A percentile compares a stretch with the other conserved stretches of the same genome.
Evolutionary conservation across 345 rosid genomes (phyloP).

Genomic region (Linum tenue): DNA sequence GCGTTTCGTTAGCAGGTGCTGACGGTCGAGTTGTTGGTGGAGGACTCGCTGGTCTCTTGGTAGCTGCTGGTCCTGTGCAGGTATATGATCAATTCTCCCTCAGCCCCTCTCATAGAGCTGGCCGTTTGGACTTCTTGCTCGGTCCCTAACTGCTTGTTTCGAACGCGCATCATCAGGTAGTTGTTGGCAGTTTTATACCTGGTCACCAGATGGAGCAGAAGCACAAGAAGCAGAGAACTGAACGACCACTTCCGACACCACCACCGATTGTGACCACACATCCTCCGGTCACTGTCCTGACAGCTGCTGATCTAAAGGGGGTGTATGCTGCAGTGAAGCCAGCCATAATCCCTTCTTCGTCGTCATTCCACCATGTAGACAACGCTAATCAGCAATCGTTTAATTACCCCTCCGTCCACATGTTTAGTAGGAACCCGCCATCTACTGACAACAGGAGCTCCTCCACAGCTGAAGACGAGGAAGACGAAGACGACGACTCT

Average conservation of each 20-base stretch:
- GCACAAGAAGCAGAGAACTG: not conserved
- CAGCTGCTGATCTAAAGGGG: not conserved
- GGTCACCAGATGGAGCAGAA: not conserved
- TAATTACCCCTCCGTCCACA: not conserved
- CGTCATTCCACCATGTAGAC: not conserved
- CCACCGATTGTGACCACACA: not conserved
- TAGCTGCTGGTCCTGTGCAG: constrained; percentile 5
- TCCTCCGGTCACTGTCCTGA: not conserved
- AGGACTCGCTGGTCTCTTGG: constrained; percentile 1
- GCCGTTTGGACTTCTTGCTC: too few relatives aligned
- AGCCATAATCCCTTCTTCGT: not conserved
- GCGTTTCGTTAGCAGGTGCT: constrained; percentile 2
- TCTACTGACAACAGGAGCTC: constrained; percentile 30
- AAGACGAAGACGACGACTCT: constrained; percentile 23
- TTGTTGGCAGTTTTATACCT: not conserved
- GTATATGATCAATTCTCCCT: not conserved
- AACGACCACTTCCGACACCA: not conserved
- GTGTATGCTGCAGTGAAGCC: not conserved
- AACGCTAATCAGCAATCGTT: not conserved
- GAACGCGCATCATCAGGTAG: not conserved
- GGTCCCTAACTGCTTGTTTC: too few relatives aligned
- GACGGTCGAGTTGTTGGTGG: constrained; percentile 4
- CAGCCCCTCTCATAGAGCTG: not conserved
- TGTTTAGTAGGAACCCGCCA: not conserved
- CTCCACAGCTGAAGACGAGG: constrained; percentile 20